Conservation (phyloP, 1,284 basidiomycete genomes). For the Austroboletus novae-zelandiae region DNA sequence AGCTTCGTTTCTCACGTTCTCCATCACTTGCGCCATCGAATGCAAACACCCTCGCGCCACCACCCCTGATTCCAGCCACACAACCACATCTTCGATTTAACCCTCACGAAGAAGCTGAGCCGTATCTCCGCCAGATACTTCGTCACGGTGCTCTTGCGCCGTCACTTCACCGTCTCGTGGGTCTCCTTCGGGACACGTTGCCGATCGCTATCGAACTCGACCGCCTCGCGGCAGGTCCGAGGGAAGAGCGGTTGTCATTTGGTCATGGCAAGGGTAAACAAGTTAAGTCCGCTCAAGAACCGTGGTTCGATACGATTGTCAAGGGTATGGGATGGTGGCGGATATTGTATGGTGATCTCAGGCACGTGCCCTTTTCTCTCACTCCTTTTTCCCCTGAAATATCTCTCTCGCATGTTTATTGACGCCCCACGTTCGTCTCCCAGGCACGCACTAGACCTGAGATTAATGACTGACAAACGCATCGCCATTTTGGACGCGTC, state of each 20-base stretch:
- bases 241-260: slow-evolving; percentile 14
- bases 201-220: slow-evolving; percentile 72
- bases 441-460: slow-evolving; percentile 76
- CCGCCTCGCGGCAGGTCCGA: slow-evolving; percentile 42
- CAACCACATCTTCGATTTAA: slow-evolving; percentile 40
- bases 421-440: background rate
- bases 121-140: slow-evolving; percentile 63
- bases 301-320: slow-evolving; percentile 61
- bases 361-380: slow-evolving; percentile 32
- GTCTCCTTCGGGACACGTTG: slow-evolving; percentile 67
- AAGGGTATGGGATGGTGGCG: slow-evolving; percentile 82
- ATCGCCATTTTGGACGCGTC: slow-evolving; percentile 70
- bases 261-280: slow-evolving; percentile 22
- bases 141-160: slow-evolving; percentile 60
- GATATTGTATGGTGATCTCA: slow-evolving; percentile 63
- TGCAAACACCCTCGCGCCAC: slow-evolving; percentile 31
- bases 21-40: slow-evolving; percentile 23
- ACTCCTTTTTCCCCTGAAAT: background rate
- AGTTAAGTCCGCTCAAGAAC: slow-evolving; percentile 17
- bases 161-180: slow-evolving; percentile 63
- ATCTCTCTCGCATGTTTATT: background rate
- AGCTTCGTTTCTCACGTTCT: slow-evolving; percentile 65
- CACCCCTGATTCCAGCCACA: slow-evolving; percentile 7
- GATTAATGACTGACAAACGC: slow-evolving; percentile 64
- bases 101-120: slow-evolving; percentile 72